Evolutionary conservation across 1,284 basidiomycete genomes (phyloP), one percentile per base, ranked within the genome.

Genomic region (Cutaneotrichosporon cutaneum): DNA sequence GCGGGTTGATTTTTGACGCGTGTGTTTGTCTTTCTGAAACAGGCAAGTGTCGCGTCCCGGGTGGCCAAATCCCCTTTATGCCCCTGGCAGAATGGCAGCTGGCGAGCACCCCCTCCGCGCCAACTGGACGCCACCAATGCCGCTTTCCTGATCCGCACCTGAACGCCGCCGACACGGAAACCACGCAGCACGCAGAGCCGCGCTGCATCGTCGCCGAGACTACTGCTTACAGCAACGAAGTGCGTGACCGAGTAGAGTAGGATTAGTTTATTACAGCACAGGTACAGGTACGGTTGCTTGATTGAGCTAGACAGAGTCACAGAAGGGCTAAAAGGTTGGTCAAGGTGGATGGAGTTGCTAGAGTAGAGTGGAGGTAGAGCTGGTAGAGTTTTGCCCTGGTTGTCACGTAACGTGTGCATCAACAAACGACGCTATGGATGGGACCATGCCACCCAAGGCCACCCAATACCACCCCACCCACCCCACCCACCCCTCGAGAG

Each of bases 11-110:
- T 42, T 42, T 42, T 24, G 45, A 47, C 45, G 45, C 45, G 45
- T 26, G 45, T 26, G 21, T 10, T 47, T 47, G 22, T 24, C 45
- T 42, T 42, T 42, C 39, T 47, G 45, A 47, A 47, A 47, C 45
- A 47, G 22, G 45, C 45, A 47, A 47, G 10, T 47, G 22, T 47
- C 22, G 45, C 45, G 22, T 47, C 22, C 22, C 22, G 45, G 39
- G 39, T 42, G 39, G 39, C 39, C 39, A 42, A 42, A 13, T 13
- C 35, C 16, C 10, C 39, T 18, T 2, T 14, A n/a, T n/a, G n/a
- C n/a, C n/a, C n/a, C n/a, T n/a, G n/a, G n/a, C n/a, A n/a, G n/a
- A n/a, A n/a, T n/a, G n/a, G n/a, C n/a, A n/a, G n/a, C n/a, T n/a
- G n/a, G n/a, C n/a, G n/a, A n/a, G n/a, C n/a, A n/a, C n/a, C n/a